These are phyloP conservation scores for Fusarium euwallaceae DNA, from an alignment of 2,329 filamentous ascomycete species.

Conservation along the genomic window DNA sequence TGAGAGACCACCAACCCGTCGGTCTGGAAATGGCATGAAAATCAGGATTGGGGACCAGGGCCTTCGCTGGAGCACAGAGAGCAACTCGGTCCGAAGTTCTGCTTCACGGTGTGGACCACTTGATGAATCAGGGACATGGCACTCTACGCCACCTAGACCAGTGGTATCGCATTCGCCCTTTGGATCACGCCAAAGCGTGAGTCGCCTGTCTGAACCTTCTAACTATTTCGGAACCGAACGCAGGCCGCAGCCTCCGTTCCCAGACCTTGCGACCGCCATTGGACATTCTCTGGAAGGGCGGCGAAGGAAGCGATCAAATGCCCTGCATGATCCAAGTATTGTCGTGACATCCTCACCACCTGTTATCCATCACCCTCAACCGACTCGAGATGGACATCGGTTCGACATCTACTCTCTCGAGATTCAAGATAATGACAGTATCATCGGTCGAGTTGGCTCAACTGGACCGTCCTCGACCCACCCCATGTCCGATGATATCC, in stretches of 20 bases:
- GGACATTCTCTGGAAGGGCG: background rate
- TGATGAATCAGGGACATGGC: background rate
- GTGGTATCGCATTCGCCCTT: background rate
- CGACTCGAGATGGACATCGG: constrained; percentile 22
- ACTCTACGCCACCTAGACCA: background rate
- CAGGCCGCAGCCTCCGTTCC: background rate
- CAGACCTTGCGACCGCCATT: background rate
- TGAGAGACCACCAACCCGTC: background rate
- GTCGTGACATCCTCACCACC: constrained; percentile 29
- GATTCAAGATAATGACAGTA: constrained; percentile 26
- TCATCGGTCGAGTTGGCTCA: constrained; percentile 25
- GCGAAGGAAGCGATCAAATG: background rate
- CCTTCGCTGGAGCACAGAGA: constrained; percentile 47
- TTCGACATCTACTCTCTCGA: constrained; percentile 21
- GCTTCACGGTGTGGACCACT: constrained; percentile 5
- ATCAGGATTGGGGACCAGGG: constrained; percentile 48
- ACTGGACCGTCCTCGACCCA: background rate
- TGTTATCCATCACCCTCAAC: constrained; percentile 47
- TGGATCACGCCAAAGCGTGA: background rate
- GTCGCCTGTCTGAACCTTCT: background rate
- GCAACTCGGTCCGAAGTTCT: constrained; percentile 45
- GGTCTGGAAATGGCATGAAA: constrained; percentile 30
- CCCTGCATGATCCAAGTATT: constrained; percentile 24
- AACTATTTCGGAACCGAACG: too few relatives aligned
- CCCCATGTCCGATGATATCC: constrained; percentile 32